A percentile compares a stretch with the other conserved stretches of the same genome.
Conservation (phyloP, 176 grass and related monocot species). For the Tuctoria greenei region DNA sequence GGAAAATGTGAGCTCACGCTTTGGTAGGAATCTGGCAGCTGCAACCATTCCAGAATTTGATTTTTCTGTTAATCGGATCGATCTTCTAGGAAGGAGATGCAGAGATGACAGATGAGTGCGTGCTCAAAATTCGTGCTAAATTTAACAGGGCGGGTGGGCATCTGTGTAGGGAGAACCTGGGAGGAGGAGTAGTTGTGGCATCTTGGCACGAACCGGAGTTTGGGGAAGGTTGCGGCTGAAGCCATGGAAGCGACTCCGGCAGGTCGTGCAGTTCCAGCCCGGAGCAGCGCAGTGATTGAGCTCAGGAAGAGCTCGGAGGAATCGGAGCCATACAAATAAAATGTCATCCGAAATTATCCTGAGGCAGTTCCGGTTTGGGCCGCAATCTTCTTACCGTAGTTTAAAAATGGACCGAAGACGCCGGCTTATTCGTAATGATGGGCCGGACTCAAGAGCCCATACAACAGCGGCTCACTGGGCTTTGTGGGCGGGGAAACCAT, state of each 20-base stretch:
- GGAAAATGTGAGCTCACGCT: constrained; percentile 7
- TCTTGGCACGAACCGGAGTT: constrained; percentile 16
- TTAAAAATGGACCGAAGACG: background rate
- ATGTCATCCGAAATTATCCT: constrained; percentile 41
- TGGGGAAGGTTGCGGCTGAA: constrained; percentile 32
- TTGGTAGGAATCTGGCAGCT: constrained; percentile 1
- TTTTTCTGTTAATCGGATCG: background rate
- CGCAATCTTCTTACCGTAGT: background rate
- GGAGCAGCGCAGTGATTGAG: background rate
- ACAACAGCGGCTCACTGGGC: no score
- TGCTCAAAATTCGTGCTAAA: no score
- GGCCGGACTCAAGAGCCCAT: background rate
- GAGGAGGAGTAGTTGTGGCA: constrained; percentile 18
- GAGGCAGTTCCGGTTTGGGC: background rate
- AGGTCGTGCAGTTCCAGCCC: background rate
- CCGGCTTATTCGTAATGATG: background rate
- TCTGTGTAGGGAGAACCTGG: constrained; percentile 1
- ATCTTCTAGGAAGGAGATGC: background rate
- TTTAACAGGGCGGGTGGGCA: background rate
- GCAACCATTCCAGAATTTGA: constrained; percentile 22
- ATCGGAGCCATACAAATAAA: constrained; percentile 42
- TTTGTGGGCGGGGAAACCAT: no score
- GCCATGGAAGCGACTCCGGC: constrained; percentile 37
- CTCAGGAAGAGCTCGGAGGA: background rate
- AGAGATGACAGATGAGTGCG: background rate